Conservation (phyloP, 805 yeast species). For the Suhomyces kilbournensis region DNA sequence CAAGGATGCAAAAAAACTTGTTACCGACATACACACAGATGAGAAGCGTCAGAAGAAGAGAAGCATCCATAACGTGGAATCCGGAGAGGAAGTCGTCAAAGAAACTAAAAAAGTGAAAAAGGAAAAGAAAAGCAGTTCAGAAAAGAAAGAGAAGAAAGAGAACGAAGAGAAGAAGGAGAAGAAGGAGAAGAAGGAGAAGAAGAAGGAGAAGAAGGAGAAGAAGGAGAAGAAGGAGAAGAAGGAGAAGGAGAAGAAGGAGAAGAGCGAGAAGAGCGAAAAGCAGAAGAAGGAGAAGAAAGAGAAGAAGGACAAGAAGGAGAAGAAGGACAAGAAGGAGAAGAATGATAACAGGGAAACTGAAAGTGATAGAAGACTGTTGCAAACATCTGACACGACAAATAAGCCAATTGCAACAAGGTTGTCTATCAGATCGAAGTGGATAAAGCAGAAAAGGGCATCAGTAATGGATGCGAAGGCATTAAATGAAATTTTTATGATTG, state of each 20-base stretch:
- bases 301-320: slow-evolving; percentile 11
- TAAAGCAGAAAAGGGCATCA: slow-evolving; percentile 86
- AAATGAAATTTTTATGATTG: slow-evolving; percentile 89
- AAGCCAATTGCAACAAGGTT: slow-evolving; percentile 33
- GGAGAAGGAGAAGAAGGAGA: slow-evolving; percentile 24
- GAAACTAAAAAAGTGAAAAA: slow-evolving; percentile 19
- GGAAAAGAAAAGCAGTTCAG: slow-evolving; percentile 22
- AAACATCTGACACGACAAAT: slow-evolving; percentile 9
- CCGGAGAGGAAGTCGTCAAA: slow-evolving; percentile 14
- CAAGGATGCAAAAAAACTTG: slow-evolving; percentile 37
- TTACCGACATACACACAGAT: slow-evolving; percentile 15
- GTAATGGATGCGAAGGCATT: slow-evolving; percentile 85
- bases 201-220: slow-evolving; percentile 10
- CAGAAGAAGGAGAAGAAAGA: slow-evolving; percentile 29
- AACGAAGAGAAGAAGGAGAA: slow-evolving; percentile 26
- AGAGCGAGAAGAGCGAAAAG: slow-evolving; percentile 25
- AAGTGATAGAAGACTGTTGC: not conserved
- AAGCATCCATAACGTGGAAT: slow-evolving; percentile 14
- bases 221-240: slow-evolving; percentile 14
- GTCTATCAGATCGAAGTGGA: slow-evolving; percentile 80
- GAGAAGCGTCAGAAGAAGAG: slow-evolving; percentile 19
- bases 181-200: slow-evolving; percentile 15
- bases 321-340: slow-evolving; percentile 9
- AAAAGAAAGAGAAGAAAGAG: slow-evolving; percentile 18
- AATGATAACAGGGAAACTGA: slow-evolving; percentile 8